Base-by-base conservation (phyloP, 768 basidiomycete species). In the Tulasnella sp. region DNA sequence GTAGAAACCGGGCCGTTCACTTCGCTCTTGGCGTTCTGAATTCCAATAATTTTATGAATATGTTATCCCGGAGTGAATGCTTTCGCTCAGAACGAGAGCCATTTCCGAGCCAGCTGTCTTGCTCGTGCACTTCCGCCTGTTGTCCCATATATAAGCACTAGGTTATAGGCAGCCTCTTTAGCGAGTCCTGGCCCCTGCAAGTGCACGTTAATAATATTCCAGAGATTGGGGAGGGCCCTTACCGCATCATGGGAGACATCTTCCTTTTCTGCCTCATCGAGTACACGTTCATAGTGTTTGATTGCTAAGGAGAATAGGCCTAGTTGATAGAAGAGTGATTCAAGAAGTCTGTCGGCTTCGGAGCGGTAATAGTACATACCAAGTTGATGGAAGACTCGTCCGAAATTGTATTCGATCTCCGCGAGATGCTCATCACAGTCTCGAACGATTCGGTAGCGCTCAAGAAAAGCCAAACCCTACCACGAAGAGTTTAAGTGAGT, bases 391-490 rank as follows among this genome's bases (percentile, higher is more conserved):
- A 96, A 98, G 1, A 83, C 80, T 48, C 94, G 76, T 0, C 85
- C 94, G 67, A 93, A 88, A 69, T 99, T 99, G 69, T 80, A 97
- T 60, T 99, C 90, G 2, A 94, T 84, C 69, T 98, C 93, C 27
- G 81, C 78, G 22, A 77, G 50, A n/a, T 64, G 64, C 2, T 73
- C 75, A 2, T 73, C 69, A 2, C 70, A 68, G 49, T 73, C 72
- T 12, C 85, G 76, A 1, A 86, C 66, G n/a, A 75, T 74, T 17
- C 91, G 80, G 69, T 98, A 99, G 49, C 81, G 79, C 0, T 83
- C 78, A 24, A 97, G 70, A 69, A 92, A 96, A 0, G 87, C 89
- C 76, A 93, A 78, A 0, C 79, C 88, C 87, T 92, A 24, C 0
- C 12, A 22, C n/a, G 8, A 38, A 31, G 31, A 51, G 15, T 19